Evolutionary conservation across 2,329 filamentous ascomycete species (phyloP).

Genomic region (Orbilia blumenaviensis): DNA sequence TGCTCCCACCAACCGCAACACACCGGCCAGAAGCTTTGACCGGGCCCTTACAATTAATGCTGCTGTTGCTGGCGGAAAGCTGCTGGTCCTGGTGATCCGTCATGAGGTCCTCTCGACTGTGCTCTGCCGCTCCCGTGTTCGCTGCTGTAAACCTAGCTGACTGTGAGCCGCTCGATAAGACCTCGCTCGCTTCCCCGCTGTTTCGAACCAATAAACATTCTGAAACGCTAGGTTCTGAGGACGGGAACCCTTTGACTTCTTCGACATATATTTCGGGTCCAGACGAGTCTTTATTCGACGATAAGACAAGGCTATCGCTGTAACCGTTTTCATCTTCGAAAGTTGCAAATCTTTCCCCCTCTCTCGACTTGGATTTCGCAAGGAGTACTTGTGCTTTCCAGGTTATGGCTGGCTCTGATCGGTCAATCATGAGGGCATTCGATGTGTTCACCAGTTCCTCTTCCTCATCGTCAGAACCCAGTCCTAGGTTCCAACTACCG

Average conservation of each 20-base stretch:
- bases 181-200: slow-evolving; percentile 23
- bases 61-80: background rate
- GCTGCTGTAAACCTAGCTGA: background rate
- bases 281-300: background rate
- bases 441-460: slow-evolving; percentile 27
- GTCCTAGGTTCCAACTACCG: slow-evolving; percentile 34
- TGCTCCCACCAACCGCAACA: slow-evolving; percentile 33
- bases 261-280: background rate
- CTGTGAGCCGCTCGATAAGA: slow-evolving; percentile 4
- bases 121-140: slow-evolving; percentile 18
- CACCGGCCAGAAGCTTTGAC: slow-evolving; percentile 17
- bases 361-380: slow-evolving; percentile 18
- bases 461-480: slow-evolving; percentile 39
- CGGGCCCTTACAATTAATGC: too few species aligned
- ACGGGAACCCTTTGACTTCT: slow-evolving; percentile 1
- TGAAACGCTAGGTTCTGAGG: slow-evolving; percentile 17
- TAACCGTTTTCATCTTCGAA: background rate
- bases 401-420: slow-evolving; percentile 27
- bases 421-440: slow-evolving; percentile 47
- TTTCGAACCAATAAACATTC: slow-evolving; percentile 7
- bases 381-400: slow-evolving; percentile 28
- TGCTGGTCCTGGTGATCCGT: slow-evolving; percentile 13
- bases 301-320: background rate
- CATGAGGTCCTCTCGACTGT: background rate
- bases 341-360: background rate